Evolutionary conservation across 441 rosid species (phyloP).

Genomic region (Pelargonium myrrhifolium): DNA sequence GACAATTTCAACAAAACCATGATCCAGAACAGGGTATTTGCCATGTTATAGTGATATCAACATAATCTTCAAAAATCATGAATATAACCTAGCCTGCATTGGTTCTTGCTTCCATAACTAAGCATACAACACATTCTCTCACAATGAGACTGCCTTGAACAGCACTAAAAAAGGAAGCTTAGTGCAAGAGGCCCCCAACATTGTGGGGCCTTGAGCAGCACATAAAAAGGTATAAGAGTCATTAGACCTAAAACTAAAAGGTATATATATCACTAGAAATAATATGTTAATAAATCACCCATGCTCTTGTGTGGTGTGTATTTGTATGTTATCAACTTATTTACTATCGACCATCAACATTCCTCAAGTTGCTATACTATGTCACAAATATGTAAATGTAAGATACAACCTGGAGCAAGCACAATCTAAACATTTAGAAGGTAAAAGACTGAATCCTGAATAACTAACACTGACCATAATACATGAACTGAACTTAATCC

Average conservation of each 20-base stretch:
- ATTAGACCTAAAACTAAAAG: not conserved
- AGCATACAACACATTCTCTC: not conserved
- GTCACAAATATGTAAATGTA: not conserved
- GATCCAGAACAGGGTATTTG: not conserved
- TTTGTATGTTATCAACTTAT: not conserved
- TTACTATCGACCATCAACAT: not conserved
- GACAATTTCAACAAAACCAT: not conserved
- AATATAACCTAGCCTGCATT: not conserved
- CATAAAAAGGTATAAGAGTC: not conserved
- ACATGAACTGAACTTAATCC: not conserved
- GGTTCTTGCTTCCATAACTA: not conserved
- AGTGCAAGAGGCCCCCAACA: not conserved
- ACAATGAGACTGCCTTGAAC: not conserved
- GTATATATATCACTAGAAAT: not conserved
- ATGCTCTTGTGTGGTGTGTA: slow-evolving; percentile 2
- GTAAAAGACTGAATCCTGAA: not conserved
- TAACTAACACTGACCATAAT: not conserved
- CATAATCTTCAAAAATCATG: not conserved
- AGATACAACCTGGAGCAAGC: not conserved
- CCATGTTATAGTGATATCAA: not conserved
- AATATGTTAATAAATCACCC: not conserved
- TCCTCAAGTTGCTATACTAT: not conserved
- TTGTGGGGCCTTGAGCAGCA: not conserved
- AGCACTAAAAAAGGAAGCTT: not conserved
- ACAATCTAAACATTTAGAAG: not conserved